Base-by-base conservation (phyloP, 495 filamentous ascomycete genomes). In the Penicillium riverlandense region DNA sequence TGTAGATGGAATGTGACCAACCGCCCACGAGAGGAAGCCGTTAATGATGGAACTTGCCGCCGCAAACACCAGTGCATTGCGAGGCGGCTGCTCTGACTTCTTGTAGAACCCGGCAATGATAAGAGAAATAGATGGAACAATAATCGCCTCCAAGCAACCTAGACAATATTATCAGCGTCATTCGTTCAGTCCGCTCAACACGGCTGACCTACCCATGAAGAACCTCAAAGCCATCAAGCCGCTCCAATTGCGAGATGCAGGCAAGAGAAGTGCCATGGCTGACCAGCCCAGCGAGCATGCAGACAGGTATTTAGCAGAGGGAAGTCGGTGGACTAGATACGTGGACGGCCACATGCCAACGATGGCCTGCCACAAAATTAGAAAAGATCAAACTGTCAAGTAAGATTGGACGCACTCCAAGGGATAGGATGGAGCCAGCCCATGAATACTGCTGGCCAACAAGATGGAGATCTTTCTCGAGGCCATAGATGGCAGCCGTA, bases 321-420 rank as follows among this genome's bases (percentile, higher is more conserved):
- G 63, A 8, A 69, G 48, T 29, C 55, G 59, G 40, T 70, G 68
- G n/a, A 69, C 47, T 4, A 66, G 27, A 40, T 53, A 62, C 16
- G 4, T 78, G 55, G 32, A 81, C 75, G 15, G 72, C 75, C 29
- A 75, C 29, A 75, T 62, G 13, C 66, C 65, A 4, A 82, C 68
- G 33, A 80, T 72, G 68, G 7, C 56, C 58, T 0, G 54, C 55
- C 7, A 56, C 58, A n/a, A 0, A 45, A 37, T 37, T 62, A 59
- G 12, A 62, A 0, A 62, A 45, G 8, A 62, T 34, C 35, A 62
- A 37, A 0, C 49, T 53, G 0, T 58, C 12, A 1, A 54, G 56
- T 38, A 59, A 54, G 44, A 54, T 52, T 6, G n/a, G n/a, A 62
- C 68, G 32, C 77, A 52, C 29, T 73, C 71, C 62, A 22, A 74